A percentile compares a stretch with the other conserved stretches of the same genome.
phyloP scores from a whole-genome alignment of 1,284 basidiomycete genomes.

The Gastroboletus turbinatus region DNA sequence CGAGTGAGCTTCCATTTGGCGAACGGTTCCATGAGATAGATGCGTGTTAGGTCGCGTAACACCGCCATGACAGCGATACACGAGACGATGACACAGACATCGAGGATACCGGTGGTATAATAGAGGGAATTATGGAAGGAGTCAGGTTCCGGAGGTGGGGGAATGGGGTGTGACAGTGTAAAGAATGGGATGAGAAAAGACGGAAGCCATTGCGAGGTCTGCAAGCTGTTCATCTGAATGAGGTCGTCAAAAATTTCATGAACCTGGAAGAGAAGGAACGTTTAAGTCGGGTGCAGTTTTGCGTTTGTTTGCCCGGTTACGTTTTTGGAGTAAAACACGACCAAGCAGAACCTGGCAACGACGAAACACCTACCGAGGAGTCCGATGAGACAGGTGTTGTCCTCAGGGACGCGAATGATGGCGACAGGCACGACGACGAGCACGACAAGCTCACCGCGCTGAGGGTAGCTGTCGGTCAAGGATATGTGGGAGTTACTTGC shows the following conservation, averaged over 20 bases:
- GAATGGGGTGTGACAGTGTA: constrained; percentile 70
- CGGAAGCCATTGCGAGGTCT: constrained; percentile 47
- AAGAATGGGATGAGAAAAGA: constrained; percentile 65
- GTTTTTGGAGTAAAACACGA: constrained; percentile 30
- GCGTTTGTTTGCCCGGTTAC: constrained; percentile 34
- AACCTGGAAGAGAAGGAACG: constrained; percentile 16
- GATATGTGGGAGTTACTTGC: constrained; percentile 40
- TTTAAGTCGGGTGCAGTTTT: constrained; percentile 24
- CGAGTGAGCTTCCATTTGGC: constrained; percentile 69
- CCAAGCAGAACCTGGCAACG: constrained; percentile 16
- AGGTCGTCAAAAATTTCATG: constrained; percentile 36
- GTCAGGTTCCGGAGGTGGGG: constrained; percentile 55
- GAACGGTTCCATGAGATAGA: constrained; percentile 76
- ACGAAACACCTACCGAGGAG: constrained; percentile 5
- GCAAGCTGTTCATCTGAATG: constrained; percentile 35
- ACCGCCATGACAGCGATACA: constrained; percentile 79
- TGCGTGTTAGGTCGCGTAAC: constrained; percentile 71
- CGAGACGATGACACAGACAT: constrained; percentile 70
- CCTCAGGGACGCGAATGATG: constrained; percentile 3
- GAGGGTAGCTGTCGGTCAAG: background rate
- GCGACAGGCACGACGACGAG: constrained; percentile 6
- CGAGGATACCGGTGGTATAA: constrained; percentile 69
- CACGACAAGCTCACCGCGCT: background rate
- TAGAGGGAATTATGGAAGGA: constrained; percentile 67
- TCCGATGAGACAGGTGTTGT: background rate